These are phyloP conservation scores for Odonthalia washingtoniensis DNA, from an alignment of 31 red algal species.

Conservation along the genomic window DNA sequence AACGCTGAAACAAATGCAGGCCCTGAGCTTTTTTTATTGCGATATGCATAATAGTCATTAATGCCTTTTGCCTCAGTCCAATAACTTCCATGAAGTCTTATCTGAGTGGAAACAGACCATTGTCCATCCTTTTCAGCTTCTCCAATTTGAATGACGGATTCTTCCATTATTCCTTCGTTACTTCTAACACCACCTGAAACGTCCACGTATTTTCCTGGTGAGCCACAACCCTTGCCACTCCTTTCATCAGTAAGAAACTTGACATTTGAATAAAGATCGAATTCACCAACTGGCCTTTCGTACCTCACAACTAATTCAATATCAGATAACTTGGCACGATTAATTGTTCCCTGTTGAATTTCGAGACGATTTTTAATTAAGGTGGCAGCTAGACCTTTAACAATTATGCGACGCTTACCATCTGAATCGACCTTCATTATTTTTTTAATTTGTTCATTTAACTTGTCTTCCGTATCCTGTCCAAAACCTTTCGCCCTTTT, in stretches of 20 bases:
- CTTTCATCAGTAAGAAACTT: not conserved
- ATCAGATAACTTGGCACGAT: not conserved
- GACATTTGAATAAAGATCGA: not conserved
- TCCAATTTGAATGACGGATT: not conserved
- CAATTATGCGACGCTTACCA: slow-evolving; percentile 5
- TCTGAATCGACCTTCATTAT: slow-evolving; percentile 16
- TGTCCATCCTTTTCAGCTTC: slow-evolving; percentile 4
- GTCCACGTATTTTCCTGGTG: not conserved
- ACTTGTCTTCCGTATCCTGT: slow-evolving; percentile 34
- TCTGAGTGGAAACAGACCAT: not conserved
- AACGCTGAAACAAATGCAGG: too few relatives aligned
- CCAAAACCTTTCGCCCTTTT: slow-evolving; percentile 24
- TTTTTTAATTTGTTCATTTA: slow-evolving; percentile 34
- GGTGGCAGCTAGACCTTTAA: slow-evolving; percentile 7
- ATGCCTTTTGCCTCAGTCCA: too few relatives aligned
- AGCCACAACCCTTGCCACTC: not conserved
- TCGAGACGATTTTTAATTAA: not conserved
- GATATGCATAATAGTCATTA: too few relatives aligned
- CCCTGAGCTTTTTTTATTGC: too few relatives aligned
- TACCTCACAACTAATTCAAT: not conserved
- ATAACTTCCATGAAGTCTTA: too few relatives aligned
- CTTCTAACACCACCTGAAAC: not conserved
- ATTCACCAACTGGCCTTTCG: not conserved
- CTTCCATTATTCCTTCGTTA: not conserved
- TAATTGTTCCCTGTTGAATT: not conserved